Percentiles rank a stretch among this genome's conserved stretches.
Evolutionary conservation across 73 alveolate species (phyloP).

Genomic region (Uronychia binucleata): DNA sequence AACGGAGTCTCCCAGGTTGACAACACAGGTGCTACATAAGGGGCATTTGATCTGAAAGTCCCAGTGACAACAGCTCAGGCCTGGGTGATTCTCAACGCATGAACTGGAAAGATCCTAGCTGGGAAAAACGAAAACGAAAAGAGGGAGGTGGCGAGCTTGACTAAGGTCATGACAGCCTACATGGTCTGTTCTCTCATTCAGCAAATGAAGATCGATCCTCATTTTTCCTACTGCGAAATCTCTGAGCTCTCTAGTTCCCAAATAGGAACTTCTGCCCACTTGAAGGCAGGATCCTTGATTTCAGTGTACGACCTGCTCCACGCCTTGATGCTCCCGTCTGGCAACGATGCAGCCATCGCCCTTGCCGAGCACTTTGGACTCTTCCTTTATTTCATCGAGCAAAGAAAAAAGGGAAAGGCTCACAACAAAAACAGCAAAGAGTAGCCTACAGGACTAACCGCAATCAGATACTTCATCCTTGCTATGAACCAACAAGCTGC

Average conservation of each 20-base stretch:
- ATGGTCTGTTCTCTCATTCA: background rate
- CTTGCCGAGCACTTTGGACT: slow-evolving; percentile 3
- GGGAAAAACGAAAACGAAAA: slow-evolving; percentile 15
- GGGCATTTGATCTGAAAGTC: background rate
- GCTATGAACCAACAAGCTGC: slow-evolving; percentile 59
- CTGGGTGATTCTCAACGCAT: slow-evolving; percentile 2
- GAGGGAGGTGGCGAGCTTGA: slow-evolving; percentile 17
- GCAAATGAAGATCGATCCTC: background rate
- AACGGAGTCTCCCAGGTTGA: no score
- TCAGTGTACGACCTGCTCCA: slow-evolving; percentile 16
- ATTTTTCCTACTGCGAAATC: background rate
- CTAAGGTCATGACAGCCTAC: slow-evolving; percentile 21
- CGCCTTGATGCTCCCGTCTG: slow-evolving; percentile 35
- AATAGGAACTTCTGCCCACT: slow-evolving; percentile 27
- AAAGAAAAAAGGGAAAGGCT: background rate
- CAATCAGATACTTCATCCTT: slow-evolving; percentile 24
- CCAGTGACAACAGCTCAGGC: background rate
- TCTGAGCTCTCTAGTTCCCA: background rate
- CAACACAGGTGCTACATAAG: no score
- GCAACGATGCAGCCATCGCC: slow-evolving; percentile 12
- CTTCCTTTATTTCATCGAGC: background rate
- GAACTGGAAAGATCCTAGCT: background rate
- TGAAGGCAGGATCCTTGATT: background rate
- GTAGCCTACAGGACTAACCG: background rate
- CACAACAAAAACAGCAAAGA: background rate